Evolutionary conservation across 75 land plant species (phyloP).

Genomic region (Cunninghamia lanceolata): DNA sequence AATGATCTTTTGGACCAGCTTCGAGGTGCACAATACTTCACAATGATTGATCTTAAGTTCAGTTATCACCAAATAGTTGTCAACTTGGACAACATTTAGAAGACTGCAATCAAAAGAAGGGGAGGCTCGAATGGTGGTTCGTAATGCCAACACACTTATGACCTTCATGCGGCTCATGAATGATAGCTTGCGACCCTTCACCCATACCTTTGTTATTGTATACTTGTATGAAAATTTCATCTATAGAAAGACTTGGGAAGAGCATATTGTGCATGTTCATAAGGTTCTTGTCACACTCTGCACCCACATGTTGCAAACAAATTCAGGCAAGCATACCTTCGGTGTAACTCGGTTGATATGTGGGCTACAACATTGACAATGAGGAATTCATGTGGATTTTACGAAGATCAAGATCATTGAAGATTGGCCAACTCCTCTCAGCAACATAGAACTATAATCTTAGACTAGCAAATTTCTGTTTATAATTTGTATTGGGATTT

Average conservation of each 20-base stretch:
- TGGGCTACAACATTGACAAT: background rate
- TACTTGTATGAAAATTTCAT: background rate
- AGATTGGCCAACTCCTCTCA: background rate
- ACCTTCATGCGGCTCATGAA: background rate
- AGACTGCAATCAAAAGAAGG: background rate
- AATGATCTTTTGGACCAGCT: background rate
- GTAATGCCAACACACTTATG: background rate
- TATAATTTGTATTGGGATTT: no score
- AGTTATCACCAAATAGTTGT: background rate
- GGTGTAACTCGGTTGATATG: background rate
- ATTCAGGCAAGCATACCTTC: background rate
- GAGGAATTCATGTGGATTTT: background rate
- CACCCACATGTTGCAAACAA: no score
- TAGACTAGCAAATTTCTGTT: no score
- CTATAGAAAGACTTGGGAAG: background rate
- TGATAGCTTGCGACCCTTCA: background rate
- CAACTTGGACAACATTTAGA: background rate
- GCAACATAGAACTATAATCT: background rate
- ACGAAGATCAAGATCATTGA: no score
- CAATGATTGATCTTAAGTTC: background rate
- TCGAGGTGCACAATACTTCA: background rate
- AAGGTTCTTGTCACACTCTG: background rate
- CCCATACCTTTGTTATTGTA: background rate
- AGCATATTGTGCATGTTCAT: background rate
- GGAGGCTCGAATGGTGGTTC: background rate